Evolutionary conservation across 305 asterid species (phyloP), one percentile per base, ranked within the genome.

Genomic region (Caryopteris hybrid): DNA sequence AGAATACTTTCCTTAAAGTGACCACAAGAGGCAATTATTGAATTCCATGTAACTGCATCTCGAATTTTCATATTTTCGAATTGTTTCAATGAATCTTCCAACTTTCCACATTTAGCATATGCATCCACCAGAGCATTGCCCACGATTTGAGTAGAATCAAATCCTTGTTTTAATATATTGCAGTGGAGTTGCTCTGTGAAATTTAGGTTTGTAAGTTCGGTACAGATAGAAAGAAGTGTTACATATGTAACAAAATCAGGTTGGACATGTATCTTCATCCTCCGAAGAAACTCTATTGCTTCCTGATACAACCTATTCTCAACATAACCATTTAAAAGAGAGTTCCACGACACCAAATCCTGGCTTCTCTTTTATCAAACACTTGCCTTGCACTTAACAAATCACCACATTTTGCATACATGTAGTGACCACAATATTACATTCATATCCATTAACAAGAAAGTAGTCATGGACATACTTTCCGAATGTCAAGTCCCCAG

Each of bases 331-430:
- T 55, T 80, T 64, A 92, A 82, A n/a, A 87, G 69, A 17, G 96
- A 84, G 82, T 92, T 89, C 91, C 96, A 92, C 0, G 97, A 86
- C 71, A 91, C 89, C 77, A 78, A 76, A 77, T 91, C 98, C 70
- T 72, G 70, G 77, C 36, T 76, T 78, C 71, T 74, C 90, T 80
- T 62, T 38, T 70, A 73, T 87, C 88, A 72, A 88, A 89, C 66
- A 84, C 86, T 69, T 70, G 70, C 67, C 83, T 81, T 58, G 96
- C 79, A 64, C 63, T 67, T 33, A 47, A 36, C 56, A 89, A 52
- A 66, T 87, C 90, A 64, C 92, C 90, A 73, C 95, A 92, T 71
- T 83, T 92, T 16, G 85, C 88, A 45, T 87, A 92, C 98, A 86
- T 89, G 81, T 87, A 54, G 72, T 66, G 27, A 83, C 73, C 5